Conservation (phyloP, 1,284 basidiomycete genomes). For the Microbotryomycetes sp. region DNA sequence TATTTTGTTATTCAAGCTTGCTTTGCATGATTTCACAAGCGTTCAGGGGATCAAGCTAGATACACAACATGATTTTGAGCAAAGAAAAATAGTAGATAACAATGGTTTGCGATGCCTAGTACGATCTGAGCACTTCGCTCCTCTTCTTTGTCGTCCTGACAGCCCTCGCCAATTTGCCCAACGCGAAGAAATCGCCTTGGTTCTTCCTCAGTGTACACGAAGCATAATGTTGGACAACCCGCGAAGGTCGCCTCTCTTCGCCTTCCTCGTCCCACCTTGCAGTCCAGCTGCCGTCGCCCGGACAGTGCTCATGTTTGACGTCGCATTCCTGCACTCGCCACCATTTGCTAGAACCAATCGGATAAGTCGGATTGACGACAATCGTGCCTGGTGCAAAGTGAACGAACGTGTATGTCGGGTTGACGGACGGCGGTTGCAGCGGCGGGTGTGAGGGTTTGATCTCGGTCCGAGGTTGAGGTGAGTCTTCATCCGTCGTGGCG, state of each 20-base stretch:
- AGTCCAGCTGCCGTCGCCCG: conserved; percentile 2
- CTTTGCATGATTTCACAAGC: too few relatives aligned
- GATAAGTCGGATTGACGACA: background rate
- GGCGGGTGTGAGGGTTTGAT: background rate
- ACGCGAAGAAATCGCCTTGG: background rate
- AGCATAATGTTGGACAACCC: conserved; percentile 1
- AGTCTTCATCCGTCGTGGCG: background rate
- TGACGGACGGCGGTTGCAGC: background rate
- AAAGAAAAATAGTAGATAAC: too few relatives aligned
- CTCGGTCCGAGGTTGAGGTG: background rate
- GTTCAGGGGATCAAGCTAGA: too few relatives aligned
- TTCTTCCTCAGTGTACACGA: background rate
- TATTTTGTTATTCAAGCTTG: too few relatives aligned
- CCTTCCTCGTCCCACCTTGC: conserved; percentile 5
- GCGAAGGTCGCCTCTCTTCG: background rate
- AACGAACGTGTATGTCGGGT: conserved; percentile 1
- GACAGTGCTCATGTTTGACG: conserved; percentile 1
- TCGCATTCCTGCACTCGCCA: conserved; percentile 1
- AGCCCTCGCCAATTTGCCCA: background rate
- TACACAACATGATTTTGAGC: too few relatives aligned
- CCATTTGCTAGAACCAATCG: background rate
- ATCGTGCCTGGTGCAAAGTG: background rate
- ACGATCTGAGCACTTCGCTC: background rate
- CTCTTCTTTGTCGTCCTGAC: background rate
- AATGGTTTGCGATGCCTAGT: too few relatives aligned